Percentiles rank a stretch among this genome's conserved stretches.
These are phyloP conservation scores for Ploettnerulaceae sp. DNA, from an alignment of 2,329 filamentous ascomycete genomes.

Conservation along the genomic window DNA sequence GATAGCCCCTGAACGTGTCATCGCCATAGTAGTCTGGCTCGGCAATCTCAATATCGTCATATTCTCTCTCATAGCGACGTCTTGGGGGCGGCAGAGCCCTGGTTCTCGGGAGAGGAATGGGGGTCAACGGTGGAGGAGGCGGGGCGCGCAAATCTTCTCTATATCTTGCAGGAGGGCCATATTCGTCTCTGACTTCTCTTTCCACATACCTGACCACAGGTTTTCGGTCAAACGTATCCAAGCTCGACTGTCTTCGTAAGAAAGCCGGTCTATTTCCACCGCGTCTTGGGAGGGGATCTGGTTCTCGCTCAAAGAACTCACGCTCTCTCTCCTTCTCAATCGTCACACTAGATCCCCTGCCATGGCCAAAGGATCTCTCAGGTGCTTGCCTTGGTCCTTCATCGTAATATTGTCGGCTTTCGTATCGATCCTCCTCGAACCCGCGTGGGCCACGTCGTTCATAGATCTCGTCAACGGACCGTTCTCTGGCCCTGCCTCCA, in stretches of 20 bases:
- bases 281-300: conserved; percentile 24
- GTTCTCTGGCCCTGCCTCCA: conserved; percentile 39
- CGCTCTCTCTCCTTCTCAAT: conserved; percentile 30
- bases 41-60: conserved; percentile 63
- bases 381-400: conserved; percentile 43
- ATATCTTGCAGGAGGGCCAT: conserved; percentile 54
- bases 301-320: conserved; percentile 25
- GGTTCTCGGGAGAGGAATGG: conserved; percentile 65
- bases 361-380: conserved; percentile 39
- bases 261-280: conserved; percentile 57
- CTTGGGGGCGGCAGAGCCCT: conserved; percentile 56
- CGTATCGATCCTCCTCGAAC: conserved; percentile 33
- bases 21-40: conserved; percentile 66
- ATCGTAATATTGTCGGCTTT: conserved; percentile 42
- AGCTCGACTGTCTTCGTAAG: conserved; percentile 76
- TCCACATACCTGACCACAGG: conserved; percentile 48
- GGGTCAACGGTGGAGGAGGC: conserved; percentile 40
- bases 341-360: conserved; percentile 41
- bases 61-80: conserved; percentile 51
- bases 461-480: conserved; percentile 45
- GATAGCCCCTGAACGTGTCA: conserved; percentile 62
- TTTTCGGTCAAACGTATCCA: conserved; percentile 84
- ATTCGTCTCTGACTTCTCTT: conserved; percentile 45
- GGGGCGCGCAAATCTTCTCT: conserved; percentile 41
- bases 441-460: conserved; percentile 39